Conservation (phyloP, 1,139 yeast genomes). For the Pichia sp. region DNA sequence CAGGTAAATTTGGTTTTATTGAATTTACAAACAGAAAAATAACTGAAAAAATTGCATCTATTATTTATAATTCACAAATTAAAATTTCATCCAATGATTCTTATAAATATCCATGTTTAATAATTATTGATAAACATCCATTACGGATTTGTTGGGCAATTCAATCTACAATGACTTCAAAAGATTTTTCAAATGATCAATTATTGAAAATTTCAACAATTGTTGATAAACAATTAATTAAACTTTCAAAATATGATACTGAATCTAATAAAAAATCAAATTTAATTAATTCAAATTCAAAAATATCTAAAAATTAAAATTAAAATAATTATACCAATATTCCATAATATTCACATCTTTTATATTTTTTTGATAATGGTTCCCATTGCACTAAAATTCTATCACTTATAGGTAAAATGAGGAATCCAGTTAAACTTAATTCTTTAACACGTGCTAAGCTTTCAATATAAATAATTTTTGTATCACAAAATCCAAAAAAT, state of each 20-base stretch:
- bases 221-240: slow-evolving; percentile 53
- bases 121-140: slow-evolving; percentile 42
- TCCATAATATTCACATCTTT: slow-evolving; percentile 71
- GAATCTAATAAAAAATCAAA: not conserved
- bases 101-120: slow-evolving; percentile 31
- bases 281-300: not conserved
- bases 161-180: slow-evolving; percentile 44
- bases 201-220: slow-evolving; percentile 42
- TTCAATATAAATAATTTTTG: slow-evolving; percentile 74
- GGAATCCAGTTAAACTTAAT: slow-evolving; percentile 69
- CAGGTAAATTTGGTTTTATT: slow-evolving; percentile 62
- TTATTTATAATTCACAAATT: slow-evolving; percentile 22
- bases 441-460: slow-evolving; percentile 77
- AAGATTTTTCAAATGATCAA: slow-evolving; percentile 31
- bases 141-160: slow-evolving; percentile 64
- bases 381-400: slow-evolving; percentile 90
- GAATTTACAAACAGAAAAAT: slow-evolving; percentile 41
- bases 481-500: slow-evolving; percentile 43
- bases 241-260: slow-evolving; percentile 37
- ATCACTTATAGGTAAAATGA: slow-evolving; percentile 65
- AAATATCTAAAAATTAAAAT: not conserved
- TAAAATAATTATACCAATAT: slow-evolving; percentile 45
- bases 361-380: slow-evolving; percentile 46
- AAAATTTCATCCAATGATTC: not conserved
- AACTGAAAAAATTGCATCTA: slow-evolving; percentile 51